Base-by-base conservation (phyloP, 2,329 filamentous ascomycete species). In the Xylariaceae sp. region DNA sequence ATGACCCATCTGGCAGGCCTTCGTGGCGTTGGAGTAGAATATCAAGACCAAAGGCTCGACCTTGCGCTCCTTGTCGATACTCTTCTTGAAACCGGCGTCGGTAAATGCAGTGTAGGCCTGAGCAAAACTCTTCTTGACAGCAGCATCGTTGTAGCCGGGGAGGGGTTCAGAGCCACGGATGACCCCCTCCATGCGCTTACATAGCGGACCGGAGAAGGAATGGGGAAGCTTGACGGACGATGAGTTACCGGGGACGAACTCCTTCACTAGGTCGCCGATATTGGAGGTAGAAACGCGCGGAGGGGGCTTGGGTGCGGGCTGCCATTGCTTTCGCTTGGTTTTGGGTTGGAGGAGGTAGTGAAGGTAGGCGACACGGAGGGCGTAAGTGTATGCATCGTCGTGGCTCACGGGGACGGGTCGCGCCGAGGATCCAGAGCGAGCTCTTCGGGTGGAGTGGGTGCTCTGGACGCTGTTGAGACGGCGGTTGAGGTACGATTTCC, bases 21-120 rank as follows among this genome's bases (percentile, higher is more conserved):
- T 95, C 41, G 90, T 95, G 6, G 94, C 91, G 55, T 89, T 87
- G 1, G 91, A 95, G 71, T 95, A 97, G 75, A 99, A 97, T 56
- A 97, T 96, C 59, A 99, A 78, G 45, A 99, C 83, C 45, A 97
- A 74, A 56, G 95, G 91, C 69, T 99, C 94, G 18, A 95, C 86
- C 63, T 92, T 86, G 55, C 92, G 82, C 68, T 96, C 92, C 71
- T 95, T 95, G 65, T 96, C 90, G 75, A 96, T 90, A 51, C 85
- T 86, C 72, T 90, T 95, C 58, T 89, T 86, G 64, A 96, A 96
- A 41, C 82, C 84, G 54, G 85, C 85, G 55, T 95, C 89, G 60
- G 92, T 96, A 67, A 99, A 88, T 49, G 90, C 87, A 51, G 92
- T 96, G 66, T 96, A 86, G 56, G 96, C 96, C 57, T 90, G 89